Base-by-base conservation (phyloP, 371 early-diverging fungal species). In the Lichtheimia corymbifera region DNA sequence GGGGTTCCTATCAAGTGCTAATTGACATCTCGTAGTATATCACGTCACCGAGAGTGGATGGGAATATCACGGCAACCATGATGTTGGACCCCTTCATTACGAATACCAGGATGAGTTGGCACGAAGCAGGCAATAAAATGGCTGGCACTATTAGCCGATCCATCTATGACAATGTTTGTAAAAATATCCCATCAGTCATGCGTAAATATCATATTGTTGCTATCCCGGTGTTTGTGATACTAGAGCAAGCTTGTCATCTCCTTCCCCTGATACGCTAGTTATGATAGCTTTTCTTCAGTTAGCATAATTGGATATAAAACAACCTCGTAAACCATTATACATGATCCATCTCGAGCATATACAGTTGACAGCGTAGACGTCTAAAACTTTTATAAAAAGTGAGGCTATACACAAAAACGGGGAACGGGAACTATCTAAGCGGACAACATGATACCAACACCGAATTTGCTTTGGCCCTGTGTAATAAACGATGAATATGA, bases 11-110 rank as follows among this genome's bases (percentile, higher is more conserved):
- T 53, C 15, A 12, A 5, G 12, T 60, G 41, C 40, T 58, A 59
- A 53, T 58, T 35, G 25, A 44, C 9, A 69, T 12, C 44, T 27
- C 22, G 43, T 76, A 89, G 92, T 97, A 56, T 99, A 96, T 83
- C 97, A 96, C 74, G 92, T 99, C 53, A 88, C 91, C 64, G 79
- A 91, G 67, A 73, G 88, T 27, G 99, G 99, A 12, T 99, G 99
- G 99, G 87, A 83, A 57, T 89, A 88, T 66, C 91, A 91, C 53
- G 89, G 93, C 65, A 87, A 88, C 55, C 87, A 85, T 55, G 97
- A 99, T 71, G 94, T 97, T 45, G 88, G 84, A 45, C 88, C 88
- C 22, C 86, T 97, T 68, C 92, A 96, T 80, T 96, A 86, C 84
- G 78, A 88, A 65, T 85, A 88, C 59, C 79, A 83, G 53, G 88